Percentiles rank a stretch among this genome's conserved stretches.
Conservation (phyloP, 768 basidiomycete genomes). For the Zangia roseola region DNA sequence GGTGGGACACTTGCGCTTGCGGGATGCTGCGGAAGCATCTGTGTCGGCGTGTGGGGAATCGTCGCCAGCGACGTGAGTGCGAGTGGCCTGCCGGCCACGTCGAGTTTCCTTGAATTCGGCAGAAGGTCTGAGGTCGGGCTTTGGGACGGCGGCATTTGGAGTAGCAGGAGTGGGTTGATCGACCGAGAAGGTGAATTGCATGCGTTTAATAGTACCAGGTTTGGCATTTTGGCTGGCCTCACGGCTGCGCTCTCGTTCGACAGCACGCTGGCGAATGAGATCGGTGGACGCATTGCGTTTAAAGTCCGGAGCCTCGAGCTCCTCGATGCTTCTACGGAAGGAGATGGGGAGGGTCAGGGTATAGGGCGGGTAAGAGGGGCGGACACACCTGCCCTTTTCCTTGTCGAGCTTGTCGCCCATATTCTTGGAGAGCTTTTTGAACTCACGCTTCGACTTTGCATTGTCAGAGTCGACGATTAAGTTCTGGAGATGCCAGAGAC, state of each 20-base stretch:
- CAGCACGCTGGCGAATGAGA: conserved; percentile 76
- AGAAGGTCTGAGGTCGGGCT: conserved; percentile 67
- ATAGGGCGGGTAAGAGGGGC: conserved; percentile 8
- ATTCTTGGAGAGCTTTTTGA: conserved; percentile 82
- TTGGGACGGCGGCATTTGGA: conserved; percentile 47
- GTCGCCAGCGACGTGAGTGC: conserved; percentile 35
- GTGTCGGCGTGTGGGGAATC: conserved; percentile 13
- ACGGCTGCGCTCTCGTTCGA: conserved; percentile 77
- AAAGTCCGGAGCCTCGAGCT: conserved; percentile 82
- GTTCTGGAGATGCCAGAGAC: conserved; percentile 89
- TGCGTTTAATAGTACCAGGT: conserved; percentile 77
- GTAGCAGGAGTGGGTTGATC: conserved; percentile 60
- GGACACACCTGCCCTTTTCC: conserved; percentile 82
- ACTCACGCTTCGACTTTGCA: conserved; percentile 82
- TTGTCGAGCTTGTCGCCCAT: conserved; percentile 94
- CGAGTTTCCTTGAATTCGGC: conserved; percentile 58
- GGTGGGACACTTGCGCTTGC: conserved; percentile 25
- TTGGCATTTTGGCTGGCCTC: conserved; percentile 62
- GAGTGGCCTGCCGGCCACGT: conserved; percentile 40
- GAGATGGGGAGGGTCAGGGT: conserved; percentile 9
- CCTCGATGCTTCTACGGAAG: conserved; percentile 70
- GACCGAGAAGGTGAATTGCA: conserved; percentile 89
- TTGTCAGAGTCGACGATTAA: conserved; percentile 91
- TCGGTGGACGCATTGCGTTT: conserved; percentile 77
- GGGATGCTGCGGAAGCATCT: conserved; percentile 27